Evolutionary conservation across 1,284 basidiomycete genomes (phyloP).

Genomic region (Malassezia arunalokei): DNA sequence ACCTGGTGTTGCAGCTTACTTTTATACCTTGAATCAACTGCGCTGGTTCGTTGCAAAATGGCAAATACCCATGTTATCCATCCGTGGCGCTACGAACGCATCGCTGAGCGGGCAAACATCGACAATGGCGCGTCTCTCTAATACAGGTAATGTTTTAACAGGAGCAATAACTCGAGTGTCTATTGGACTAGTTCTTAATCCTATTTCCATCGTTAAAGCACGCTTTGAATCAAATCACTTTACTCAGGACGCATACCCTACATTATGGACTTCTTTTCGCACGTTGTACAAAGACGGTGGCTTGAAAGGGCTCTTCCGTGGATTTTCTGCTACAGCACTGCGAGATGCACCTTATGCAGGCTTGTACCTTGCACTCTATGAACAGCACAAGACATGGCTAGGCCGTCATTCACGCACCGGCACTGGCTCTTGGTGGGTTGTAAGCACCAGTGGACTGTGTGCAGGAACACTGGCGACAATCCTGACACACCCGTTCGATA

Average conservation of each 20-base stretch:
- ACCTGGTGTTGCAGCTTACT: constrained; percentile 44
- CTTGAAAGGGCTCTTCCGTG: constrained; percentile 69
- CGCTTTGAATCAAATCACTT: constrained; percentile 59
- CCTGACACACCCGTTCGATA: constrained; percentile 44
- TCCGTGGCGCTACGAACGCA: constrained; percentile 74
- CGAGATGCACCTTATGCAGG: constrained; percentile 94
- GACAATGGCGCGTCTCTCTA: constrained; percentile 54
- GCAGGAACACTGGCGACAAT: constrained; percentile 40
- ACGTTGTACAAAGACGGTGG: constrained; percentile 57
- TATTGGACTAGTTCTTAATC: constrained; percentile 80
- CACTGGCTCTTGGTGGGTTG: constrained; percentile 31
- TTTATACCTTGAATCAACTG: constrained; percentile 40
- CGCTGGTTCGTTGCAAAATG: constrained; percentile 23
- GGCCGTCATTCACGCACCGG: constrained; percentile 10
- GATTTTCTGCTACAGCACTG: constrained; percentile 75
- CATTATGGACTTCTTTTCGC: constrained; percentile 26
- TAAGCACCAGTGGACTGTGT: constrained; percentile 24
- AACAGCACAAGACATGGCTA: constrained; percentile 29
- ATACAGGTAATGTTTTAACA: constrained; percentile 71
- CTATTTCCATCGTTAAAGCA: constrained; percentile 86
- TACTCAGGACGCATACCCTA: constrained; percentile 27
- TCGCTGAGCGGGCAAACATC: constrained; percentile 37
- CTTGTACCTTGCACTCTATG: constrained; percentile 81
- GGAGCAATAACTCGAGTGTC: constrained; percentile 72
- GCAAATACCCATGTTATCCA: constrained; percentile 25